Percentiles rank a stretch among this genome's conserved stretches.
phyloP scores from a whole-genome alignment of 805 yeast genomes.

The Phaffomyces opuntiae region DNA sequence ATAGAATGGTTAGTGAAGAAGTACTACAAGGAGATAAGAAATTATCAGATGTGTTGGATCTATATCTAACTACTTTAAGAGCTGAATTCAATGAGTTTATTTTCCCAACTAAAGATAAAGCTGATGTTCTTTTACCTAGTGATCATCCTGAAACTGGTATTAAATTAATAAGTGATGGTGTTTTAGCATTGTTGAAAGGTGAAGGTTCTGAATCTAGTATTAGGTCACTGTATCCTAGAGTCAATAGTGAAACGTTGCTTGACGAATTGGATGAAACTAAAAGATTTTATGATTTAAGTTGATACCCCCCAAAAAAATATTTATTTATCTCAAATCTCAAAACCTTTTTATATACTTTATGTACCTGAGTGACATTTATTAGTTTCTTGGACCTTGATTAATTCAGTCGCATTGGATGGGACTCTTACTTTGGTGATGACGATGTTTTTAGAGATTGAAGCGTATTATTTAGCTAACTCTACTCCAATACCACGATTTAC shows the following conservation, averaged over 20 bases:
- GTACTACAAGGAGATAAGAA: slow-evolving; percentile 21
- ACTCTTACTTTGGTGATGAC: too few relatives aligned
- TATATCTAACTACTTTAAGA: slow-evolving; percentile 50
- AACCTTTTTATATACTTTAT: too few relatives aligned
- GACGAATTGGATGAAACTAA: slow-evolving; percentile 28
- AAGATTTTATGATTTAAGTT: slow-evolving; percentile 33
- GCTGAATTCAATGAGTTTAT: slow-evolving; percentile 64
- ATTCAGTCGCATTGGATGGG: too few relatives aligned
- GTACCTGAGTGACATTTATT: too few relatives aligned
- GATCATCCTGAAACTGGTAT: slow-evolving; percentile 60
- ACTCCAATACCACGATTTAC: too few relatives aligned
- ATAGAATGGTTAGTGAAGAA: slow-evolving; percentile 56
- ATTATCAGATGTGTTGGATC: slow-evolving; percentile 26
- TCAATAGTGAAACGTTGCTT: background rate
- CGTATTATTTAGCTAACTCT: too few relatives aligned
- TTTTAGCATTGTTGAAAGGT: slow-evolving; percentile 21
- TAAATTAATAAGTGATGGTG: slow-evolving; percentile 56
- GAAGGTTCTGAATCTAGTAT: background rate
- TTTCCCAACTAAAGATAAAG: slow-evolving; percentile 59
- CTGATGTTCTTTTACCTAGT: slow-evolving; percentile 69
- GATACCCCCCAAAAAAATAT: background rate
- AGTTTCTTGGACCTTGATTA: too few relatives aligned
- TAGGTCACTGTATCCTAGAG: slow-evolving; percentile 4
- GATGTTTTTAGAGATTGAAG: too few relatives aligned
- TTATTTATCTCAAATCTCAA: background rate